phyloP scores from a whole-genome alignment of 73 alveolate genomes.

The Tetrahymena elliotti region DNA sequence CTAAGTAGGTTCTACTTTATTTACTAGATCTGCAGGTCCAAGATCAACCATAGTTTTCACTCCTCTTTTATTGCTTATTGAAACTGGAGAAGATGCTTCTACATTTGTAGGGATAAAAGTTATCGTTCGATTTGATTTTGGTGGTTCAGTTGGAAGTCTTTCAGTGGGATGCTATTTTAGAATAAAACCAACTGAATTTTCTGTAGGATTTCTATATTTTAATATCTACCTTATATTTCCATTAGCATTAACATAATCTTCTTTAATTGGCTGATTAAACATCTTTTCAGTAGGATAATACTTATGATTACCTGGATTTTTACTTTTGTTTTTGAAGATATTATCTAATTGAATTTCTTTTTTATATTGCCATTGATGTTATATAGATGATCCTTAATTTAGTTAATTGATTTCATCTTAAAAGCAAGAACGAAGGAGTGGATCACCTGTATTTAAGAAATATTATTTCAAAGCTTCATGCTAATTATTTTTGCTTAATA shows the following conservation, averaged over 20 bases:
- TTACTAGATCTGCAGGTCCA: background rate
- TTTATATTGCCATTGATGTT: background rate
- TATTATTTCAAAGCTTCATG: background rate
- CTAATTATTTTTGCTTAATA: background rate
- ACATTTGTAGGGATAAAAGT: background rate
- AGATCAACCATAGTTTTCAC: background rate
- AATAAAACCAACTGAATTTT: background rate
- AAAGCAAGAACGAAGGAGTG: background rate
- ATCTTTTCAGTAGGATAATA: background rate
- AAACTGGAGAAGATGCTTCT: background rate
- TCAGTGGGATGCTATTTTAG: background rate
- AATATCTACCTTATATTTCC: background rate
- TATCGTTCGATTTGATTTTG: background rate
- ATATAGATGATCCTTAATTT: background rate
- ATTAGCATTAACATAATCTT: background rate
- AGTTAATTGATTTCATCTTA: background rate
- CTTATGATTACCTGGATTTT: background rate
- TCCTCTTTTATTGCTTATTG: background rate
- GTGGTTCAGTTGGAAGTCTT: background rate
- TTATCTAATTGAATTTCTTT: background rate
- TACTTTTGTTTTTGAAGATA: background rate
- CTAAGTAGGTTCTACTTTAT: background rate
- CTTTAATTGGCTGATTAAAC: background rate
- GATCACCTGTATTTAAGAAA: background rate
- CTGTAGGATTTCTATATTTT: background rate